Evolutionary conservation across 2,329 filamentous ascomycete genomes (phyloP).

Genomic region (Botrytis squamosa): DNA sequence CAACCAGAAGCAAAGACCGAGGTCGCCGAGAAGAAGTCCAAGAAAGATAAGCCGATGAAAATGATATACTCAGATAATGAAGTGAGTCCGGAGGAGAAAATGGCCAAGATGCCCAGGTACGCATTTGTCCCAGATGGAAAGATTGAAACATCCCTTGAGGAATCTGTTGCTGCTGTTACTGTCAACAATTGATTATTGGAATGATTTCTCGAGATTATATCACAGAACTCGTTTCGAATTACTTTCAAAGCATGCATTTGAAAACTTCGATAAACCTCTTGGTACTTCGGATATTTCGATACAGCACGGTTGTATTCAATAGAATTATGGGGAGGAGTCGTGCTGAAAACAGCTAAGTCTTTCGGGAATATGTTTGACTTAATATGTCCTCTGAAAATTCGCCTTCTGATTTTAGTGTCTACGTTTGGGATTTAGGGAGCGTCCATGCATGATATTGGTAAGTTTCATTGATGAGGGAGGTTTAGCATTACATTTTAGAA

Average conservation of each 20-base stretch:
- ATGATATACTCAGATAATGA: slow-evolving; percentile 82
- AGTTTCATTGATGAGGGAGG: slow-evolving; percentile 22
- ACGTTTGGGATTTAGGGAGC: slow-evolving; percentile 16
- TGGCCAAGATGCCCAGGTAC: slow-evolving; percentile 77
- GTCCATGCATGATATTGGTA: slow-evolving; percentile 26
- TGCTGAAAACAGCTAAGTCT: slow-evolving; percentile 35
- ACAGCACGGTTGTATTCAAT: not conserved
- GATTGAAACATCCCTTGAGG: slow-evolving; percentile 38
- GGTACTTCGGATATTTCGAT: not conserved
- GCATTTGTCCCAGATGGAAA: slow-evolving; percentile 55
- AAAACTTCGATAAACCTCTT: not conserved
- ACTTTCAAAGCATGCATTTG: not conserved
- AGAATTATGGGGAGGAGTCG: slow-evolving; percentile 21
- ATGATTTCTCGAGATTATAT: slow-evolving; percentile 3
- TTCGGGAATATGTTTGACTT: slow-evolving; percentile 28
- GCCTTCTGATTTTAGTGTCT: slow-evolving; percentile 31
- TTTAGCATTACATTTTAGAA: slow-evolving; percentile 14
- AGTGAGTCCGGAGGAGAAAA: slow-evolving; percentile 83
- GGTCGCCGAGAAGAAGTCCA: slow-evolving; percentile 59
- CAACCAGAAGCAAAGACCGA: slow-evolving; percentile 41
- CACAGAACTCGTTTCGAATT: not conserved
- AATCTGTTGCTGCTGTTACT: slow-evolving; percentile 33
- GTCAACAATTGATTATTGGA: slow-evolving; percentile 26
- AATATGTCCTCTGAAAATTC: slow-evolving; percentile 26
- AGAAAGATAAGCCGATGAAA: slow-evolving; percentile 66